phyloP scores from a whole-genome alignment of 75 land plant genomes.

The Azolla pinnata region DNA sequence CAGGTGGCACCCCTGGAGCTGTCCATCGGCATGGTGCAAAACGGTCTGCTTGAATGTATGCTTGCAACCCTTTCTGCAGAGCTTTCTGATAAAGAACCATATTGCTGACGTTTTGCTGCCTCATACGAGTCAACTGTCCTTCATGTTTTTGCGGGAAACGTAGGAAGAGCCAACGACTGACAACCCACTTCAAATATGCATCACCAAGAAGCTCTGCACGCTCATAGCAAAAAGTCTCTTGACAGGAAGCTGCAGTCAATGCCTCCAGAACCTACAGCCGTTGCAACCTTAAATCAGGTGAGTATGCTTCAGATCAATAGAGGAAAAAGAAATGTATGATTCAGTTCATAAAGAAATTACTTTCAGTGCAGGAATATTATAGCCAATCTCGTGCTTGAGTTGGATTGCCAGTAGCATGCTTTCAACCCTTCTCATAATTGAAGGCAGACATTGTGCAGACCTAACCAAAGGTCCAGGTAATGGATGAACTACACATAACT shows the following conservation, averaged over 20 bases:
- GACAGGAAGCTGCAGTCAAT: slow-evolving; percentile 98
- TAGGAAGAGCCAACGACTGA: slow-evolving; percentile 82
- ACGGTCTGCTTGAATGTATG: slow-evolving; percentile 97
- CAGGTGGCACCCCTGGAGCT: slow-evolving; percentile 98
- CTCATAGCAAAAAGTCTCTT: slow-evolving; percentile 96
- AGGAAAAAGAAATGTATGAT: no score
- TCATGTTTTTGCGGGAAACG: slow-evolving; percentile 94
- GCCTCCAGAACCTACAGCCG: slow-evolving; percentile 78
- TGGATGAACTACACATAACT: slow-evolving; percentile 92
- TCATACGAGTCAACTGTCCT: slow-evolving; percentile 95
- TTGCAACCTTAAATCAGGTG: not conserved
- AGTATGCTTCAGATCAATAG: no score
- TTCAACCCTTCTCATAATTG: slow-evolving; percentile 96
- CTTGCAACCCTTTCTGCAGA: slow-evolving; percentile 73
- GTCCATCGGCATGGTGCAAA: slow-evolving; percentile 99
- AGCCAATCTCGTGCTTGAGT: slow-evolving; percentile 64
- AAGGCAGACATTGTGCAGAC: slow-evolving; percentile 92
- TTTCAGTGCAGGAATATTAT: slow-evolving; percentile 76
- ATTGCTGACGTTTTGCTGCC: slow-evolving; percentile 97
- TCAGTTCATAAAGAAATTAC: slow-evolving; percentile 21
- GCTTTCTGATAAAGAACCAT: slow-evolving; percentile 88
- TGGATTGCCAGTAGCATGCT: slow-evolving; percentile 97
- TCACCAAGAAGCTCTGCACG: slow-evolving; percentile 96
- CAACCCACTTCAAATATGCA: slow-evolving; percentile 99
- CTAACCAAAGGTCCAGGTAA: slow-evolving; percentile 92